Evolutionary conservation across 352 stramenopile species (phyloP).

Genomic region (Globisporangium echinulatum): DNA sequence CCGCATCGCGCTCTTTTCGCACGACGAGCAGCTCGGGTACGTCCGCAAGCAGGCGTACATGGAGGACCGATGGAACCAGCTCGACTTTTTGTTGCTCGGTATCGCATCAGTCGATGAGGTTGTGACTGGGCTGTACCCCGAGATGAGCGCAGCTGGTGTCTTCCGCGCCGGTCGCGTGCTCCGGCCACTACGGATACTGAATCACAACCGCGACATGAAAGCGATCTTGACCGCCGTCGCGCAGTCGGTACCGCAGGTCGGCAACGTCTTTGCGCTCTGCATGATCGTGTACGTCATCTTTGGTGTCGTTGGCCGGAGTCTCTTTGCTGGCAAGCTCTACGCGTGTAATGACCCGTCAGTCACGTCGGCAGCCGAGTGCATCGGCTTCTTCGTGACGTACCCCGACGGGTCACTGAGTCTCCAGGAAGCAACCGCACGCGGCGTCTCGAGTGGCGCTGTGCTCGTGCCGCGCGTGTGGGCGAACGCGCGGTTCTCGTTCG

Average conservation of each 20-base stretch:
- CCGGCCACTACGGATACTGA: constrained; percentile 60
- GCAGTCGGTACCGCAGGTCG: constrained; percentile 60
- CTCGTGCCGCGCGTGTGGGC: constrained; percentile 58
- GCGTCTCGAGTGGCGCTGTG: constrained; percentile 28
- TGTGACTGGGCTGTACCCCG: constrained; percentile 35
- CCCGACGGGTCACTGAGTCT: constrained; percentile 39
- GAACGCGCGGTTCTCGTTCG: constrained; percentile 72
- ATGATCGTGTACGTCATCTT: constrained; percentile 79
- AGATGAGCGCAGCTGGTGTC: constrained; percentile 39
- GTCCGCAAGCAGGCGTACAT: constrained; percentile 66
- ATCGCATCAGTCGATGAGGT: constrained; percentile 52
- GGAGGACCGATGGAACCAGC: constrained; percentile 72
- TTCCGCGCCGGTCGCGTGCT: constrained; percentile 66
- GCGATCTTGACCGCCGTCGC: constrained; percentile 60
- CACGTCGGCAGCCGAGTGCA: constrained; percentile 28
- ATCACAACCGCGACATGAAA: constrained; percentile 78
- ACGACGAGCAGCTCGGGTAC: constrained; percentile 57
- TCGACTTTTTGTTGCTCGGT: constrained; percentile 55
- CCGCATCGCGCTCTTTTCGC: constrained; percentile 46
- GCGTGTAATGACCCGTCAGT: constrained; percentile 53
- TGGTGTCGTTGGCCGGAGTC: constrained; percentile 51
- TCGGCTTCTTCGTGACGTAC: constrained; percentile 47
- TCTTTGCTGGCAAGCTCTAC: constrained; percentile 66
- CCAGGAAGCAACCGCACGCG: constrained; percentile 39
- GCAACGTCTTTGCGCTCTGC: constrained; percentile 67